Conservation (phyloP, 805 yeast genomes). For the Starmera caribaea region DNA sequence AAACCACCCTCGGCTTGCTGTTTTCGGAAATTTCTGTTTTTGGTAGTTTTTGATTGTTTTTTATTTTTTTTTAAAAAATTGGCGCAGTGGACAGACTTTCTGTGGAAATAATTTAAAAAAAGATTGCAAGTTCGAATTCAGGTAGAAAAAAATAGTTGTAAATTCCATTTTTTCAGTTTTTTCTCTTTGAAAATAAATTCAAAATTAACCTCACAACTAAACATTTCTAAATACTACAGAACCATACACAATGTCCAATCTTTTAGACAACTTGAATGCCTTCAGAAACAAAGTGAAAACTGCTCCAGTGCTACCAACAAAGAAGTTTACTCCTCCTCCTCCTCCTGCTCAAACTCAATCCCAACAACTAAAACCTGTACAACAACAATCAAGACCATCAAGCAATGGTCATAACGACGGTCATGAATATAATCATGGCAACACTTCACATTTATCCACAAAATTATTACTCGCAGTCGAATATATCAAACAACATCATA, state of each 20-base stretch:
- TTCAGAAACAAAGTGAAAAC: constrained; percentile 52
- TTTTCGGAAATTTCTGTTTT: neutral
- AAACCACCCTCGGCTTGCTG: neutral
- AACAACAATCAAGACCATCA: constrained; percentile 9
- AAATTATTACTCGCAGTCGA: constrained; percentile 88
- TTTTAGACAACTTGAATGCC: constrained; percentile 52
- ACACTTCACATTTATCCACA: constrained; percentile 62
- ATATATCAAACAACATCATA: constrained; percentile 56
- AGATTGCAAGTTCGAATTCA: too few species aligned
- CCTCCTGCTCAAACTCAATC: constrained; percentile 1
- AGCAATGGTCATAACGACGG: constrained; percentile 16
- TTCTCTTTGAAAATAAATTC: too few species aligned
- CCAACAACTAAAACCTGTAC: constrained; percentile 6
- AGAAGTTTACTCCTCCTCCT: constrained; percentile 17
- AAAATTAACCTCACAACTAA: neutral
- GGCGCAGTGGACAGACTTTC: too few species aligned
- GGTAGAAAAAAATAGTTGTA: neutral
- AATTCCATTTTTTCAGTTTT: neutral
- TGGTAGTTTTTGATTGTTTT: neutral
- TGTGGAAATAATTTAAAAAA: too few species aligned
- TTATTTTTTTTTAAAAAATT: neutral
- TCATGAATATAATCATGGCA: constrained; percentile 9
- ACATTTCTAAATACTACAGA: neutral
- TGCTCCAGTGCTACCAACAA: constrained; percentile 41
- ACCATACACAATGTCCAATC: constrained; percentile 17